phyloP scores from a whole-genome alignment of 2,329 filamentous ascomycete species.

The Exophiala xenobiotica region DNA sequence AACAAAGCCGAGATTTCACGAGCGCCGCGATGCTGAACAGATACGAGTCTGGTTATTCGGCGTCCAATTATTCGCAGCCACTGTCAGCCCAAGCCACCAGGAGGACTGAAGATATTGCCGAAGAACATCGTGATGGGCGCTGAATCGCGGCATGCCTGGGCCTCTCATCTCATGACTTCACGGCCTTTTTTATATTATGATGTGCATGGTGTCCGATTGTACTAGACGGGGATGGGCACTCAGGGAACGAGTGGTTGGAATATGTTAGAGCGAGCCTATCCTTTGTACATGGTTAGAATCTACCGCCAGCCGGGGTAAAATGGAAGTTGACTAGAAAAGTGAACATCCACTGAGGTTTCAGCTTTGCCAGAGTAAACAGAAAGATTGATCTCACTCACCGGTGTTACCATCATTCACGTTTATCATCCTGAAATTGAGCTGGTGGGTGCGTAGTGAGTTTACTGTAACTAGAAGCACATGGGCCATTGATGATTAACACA shows the following conservation, averaged over 20 bases:
- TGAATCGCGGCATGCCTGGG: neutral
- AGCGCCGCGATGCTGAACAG: constrained; percentile 80
- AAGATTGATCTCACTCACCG: too few species aligned
- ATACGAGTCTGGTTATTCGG: constrained; percentile 71
- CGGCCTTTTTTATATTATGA: constrained; percentile 13
- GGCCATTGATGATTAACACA: neutral
- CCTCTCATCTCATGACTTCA: constrained; percentile 17
- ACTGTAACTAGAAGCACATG: too few species aligned
- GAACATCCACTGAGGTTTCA: neutral
- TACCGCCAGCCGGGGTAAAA: constrained; percentile 7
- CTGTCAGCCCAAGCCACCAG: constrained; percentile 15
- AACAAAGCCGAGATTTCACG: constrained; percentile 86
- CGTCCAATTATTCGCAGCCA: constrained; percentile 24
- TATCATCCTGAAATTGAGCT: neutral
- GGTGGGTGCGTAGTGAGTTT: too few species aligned
- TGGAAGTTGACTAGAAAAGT: neutral
- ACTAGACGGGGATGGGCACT: constrained; percentile 1
- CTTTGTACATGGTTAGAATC: constrained; percentile 21
- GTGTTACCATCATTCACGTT: too few species aligned
- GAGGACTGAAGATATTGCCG: constrained; percentile 19
- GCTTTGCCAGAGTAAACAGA: neutral
- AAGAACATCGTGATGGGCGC: constrained; percentile 8
- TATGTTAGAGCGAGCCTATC: constrained; percentile 14
- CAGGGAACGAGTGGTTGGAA: neutral
- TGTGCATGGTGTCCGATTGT: constrained; percentile 4